Percentiles rank a stretch among this genome's conserved stretches.
Conservation (phyloP, 1,284 basidiomycete species). For the Heliocybe sulcata region DNA sequence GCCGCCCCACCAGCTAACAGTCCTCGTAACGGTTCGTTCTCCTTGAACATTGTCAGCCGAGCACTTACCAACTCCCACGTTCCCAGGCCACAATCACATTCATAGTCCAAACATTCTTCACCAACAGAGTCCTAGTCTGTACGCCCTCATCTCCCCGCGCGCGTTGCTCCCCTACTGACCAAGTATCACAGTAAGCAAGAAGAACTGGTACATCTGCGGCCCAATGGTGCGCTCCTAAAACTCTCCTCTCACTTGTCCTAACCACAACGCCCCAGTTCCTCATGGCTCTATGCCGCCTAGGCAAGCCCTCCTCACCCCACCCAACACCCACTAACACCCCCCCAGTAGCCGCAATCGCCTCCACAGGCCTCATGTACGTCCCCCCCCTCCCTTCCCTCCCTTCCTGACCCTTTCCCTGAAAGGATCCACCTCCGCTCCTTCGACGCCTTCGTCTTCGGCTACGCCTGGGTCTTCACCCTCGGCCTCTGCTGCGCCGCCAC, state of each 20-base stretch:
- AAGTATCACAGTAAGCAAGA: conserved; percentile 26
- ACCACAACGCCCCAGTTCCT: conserved; percentile 13
- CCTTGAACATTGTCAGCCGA: not conserved
- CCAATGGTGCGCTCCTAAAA: conserved; percentile 23
- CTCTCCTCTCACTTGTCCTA: not conserved
- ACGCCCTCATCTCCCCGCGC: no score
- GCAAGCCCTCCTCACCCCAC: conserved; percentile 10
- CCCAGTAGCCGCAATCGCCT: not conserved
- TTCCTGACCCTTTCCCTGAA: no score
- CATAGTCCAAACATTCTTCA: conserved; percentile 28
- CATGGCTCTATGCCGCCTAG: conserved; percentile 22
- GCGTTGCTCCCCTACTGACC: not conserved
- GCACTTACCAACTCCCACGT: not conserved
- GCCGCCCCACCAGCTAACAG: conserved; percentile 28
- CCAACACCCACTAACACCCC: not conserved
- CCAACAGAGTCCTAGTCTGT: conserved; percentile 4
- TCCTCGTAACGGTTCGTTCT: conserved; percentile 32
- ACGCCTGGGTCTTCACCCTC: conserved; percentile 41
- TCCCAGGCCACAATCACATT: conserved; percentile 28
- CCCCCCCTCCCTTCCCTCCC: no score
- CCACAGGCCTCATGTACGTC: conserved; percentile 11
- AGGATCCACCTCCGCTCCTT: conserved; percentile 14
- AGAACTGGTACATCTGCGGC: conserved; percentile 27
- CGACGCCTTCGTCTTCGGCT: not conserved
- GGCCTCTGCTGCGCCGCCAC: conserved; percentile 40